These are phyloP conservation scores for Coriaria nepalensis DNA, from an alignment of 306 rosid genomes.

Conservation along the genomic window DNA sequence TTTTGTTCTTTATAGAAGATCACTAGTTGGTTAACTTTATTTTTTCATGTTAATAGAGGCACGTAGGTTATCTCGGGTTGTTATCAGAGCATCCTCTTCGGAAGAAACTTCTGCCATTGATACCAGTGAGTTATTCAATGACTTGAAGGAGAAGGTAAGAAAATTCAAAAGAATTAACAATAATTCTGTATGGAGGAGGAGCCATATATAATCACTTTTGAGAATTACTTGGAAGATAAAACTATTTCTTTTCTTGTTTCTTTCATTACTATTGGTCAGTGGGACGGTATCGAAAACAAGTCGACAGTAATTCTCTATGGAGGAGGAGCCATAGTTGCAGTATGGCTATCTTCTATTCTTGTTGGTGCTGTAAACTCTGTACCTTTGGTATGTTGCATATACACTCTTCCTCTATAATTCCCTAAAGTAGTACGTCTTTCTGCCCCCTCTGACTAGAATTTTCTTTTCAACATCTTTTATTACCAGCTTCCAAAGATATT, in stretches of 20 bases:
- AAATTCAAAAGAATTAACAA: too few relatives aligned
- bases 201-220: too few relatives aligned
- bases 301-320: slow-evolving; percentile 85
- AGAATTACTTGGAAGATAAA: too few relatives aligned
- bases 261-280: slow-evolving; percentile 31
- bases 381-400: slow-evolving; percentile 56
- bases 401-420: not conserved
- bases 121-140: slow-evolving; percentile 51
- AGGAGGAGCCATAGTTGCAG: slow-evolving; percentile 75
- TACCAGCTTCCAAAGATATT: slow-evolving; percentile 85
- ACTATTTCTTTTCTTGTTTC: too few relatives aligned
- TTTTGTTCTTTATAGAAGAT: not conserved
- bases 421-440: not conserved
- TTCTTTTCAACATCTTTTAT: slow-evolving; percentile 6
- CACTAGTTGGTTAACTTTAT: not conserved
- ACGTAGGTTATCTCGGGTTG: slow-evolving; percentile 39
- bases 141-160: slow-evolving; percentile 83
- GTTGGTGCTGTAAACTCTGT: slow-evolving; percentile 90
- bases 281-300: slow-evolving; percentile 98
- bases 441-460: slow-evolving; percentile 5
- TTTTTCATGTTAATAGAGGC: slow-evolving; percentile 28
- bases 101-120: slow-evolving; percentile 77
- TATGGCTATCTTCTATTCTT: slow-evolving; percentile 81
- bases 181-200: slow-evolving; percentile 17
- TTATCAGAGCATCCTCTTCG: slow-evolving; percentile 62